Conservation (phyloP, 2,329 filamentous ascomycete genomes). For the Fusarium floridanum region DNA sequence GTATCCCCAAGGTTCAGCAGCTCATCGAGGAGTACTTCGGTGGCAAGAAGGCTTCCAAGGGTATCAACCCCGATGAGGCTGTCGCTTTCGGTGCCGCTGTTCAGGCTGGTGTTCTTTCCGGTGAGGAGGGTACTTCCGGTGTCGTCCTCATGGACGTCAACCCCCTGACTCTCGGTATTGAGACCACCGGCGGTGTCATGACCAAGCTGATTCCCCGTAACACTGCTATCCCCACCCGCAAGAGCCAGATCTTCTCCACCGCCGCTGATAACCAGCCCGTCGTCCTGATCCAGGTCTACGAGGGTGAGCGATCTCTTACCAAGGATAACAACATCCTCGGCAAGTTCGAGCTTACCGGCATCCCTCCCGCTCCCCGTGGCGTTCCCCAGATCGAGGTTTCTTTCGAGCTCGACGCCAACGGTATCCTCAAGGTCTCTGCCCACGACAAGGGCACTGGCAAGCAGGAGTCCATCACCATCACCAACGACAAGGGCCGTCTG, state of each 20-base stretch:
- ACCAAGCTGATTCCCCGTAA: conserved; percentile 96
- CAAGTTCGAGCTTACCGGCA: conserved; percentile 98
- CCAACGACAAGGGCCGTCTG: conserved; percentile 98
- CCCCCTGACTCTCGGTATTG: conserved; percentile 95
- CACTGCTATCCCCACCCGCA: conserved; percentile 94
- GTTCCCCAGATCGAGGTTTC: conserved; percentile 98
- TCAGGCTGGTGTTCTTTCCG: conserved; percentile 94
- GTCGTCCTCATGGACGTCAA: conserved; percentile 98
- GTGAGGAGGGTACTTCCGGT: conserved; percentile 83
- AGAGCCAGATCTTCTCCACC: conserved; percentile 98
- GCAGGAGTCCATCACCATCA: conserved; percentile 97
- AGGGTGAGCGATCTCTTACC: conserved; percentile 93
- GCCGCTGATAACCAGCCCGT: conserved; percentile 97
- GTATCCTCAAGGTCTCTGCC: conserved; percentile 96
- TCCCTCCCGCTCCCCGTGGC: conserved; percentile 93
- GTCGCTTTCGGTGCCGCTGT: conserved; percentile 98
- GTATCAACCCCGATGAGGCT: conserved; percentile 99
- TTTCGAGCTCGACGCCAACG: conserved; percentile 98
- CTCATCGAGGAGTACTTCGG: conserved; percentile 96
- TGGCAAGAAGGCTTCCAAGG: conserved; percentile 98
- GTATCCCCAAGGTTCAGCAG: conserved; percentile 97
- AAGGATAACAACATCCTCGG: conserved; percentile 98
- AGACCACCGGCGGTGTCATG: conserved; percentile 98
- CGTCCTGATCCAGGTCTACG: conserved; percentile 94
- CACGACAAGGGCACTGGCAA: conserved; percentile 99